These are phyloP conservation scores for Kodamaea hsintzibuensis DNA, from an alignment of 805 yeast species.

Conservation along the genomic window DNA sequence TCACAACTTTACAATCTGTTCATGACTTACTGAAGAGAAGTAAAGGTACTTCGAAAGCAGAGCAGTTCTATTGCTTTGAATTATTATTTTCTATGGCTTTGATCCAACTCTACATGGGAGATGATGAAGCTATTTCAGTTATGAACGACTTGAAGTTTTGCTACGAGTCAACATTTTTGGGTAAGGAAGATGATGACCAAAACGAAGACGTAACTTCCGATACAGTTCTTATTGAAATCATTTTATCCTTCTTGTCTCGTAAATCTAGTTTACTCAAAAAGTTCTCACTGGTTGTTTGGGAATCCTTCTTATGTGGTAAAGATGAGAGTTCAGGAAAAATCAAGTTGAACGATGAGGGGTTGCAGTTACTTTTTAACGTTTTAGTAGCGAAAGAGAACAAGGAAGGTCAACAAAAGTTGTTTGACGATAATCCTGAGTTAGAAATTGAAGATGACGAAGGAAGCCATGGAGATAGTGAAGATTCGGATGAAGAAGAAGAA, in stretches of 20 bases:
- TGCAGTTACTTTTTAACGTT: constrained; percentile 37
- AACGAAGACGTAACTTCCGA: constrained; percentile 31
- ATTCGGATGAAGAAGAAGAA: constrained; percentile 18
- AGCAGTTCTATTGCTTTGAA: constrained; percentile 67
- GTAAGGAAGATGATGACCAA: constrained; percentile 27
- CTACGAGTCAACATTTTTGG: constrained; percentile 46
- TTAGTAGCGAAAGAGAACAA: constrained; percentile 67
- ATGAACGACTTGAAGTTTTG: constrained; percentile 71
- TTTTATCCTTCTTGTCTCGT: constrained; percentile 45
- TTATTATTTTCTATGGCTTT: constrained; percentile 73
- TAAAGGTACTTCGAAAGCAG: constrained; percentile 31
- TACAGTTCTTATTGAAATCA: constrained; percentile 42
- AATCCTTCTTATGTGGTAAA: constrained; percentile 34
- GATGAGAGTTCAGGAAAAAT: constrained; percentile 25
- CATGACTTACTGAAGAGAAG: constrained; percentile 20
- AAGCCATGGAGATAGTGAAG: constrained; percentile 27
- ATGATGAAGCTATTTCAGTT: constrained; percentile 71
- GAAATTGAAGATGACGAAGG: constrained; percentile 29
- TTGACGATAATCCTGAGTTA: constrained; percentile 55
- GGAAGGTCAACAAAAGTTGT: constrained; percentile 75
- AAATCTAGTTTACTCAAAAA: constrained; percentile 39
- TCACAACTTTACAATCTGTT: constrained; percentile 42
- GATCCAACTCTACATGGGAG: constrained; percentile 76
- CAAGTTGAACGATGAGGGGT: constrained; percentile 32
- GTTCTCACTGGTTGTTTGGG: constrained; percentile 42